Conservation (phyloP, 805 yeast genomes). For the Barnettozyma salicaria region DNA sequence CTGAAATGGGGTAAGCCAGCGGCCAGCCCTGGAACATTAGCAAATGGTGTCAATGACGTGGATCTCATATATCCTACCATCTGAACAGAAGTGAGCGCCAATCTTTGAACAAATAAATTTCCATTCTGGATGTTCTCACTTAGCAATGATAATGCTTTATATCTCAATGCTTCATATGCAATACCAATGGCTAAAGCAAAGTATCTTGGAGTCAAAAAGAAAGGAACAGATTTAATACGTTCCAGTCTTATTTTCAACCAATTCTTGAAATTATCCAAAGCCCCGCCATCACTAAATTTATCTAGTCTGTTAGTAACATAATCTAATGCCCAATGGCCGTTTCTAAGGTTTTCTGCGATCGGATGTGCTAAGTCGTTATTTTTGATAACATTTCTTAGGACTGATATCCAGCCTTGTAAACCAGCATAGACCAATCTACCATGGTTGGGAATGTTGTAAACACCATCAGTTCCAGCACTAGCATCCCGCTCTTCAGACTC, state of each 20-base stretch:
- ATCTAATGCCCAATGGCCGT: constrained; percentile 88
- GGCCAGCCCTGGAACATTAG: constrained; percentile 69
- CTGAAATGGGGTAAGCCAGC: constrained; percentile 97
- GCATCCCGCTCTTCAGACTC: constrained; percentile 86
- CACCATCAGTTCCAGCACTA: constrained; percentile 65
- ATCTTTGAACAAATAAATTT: constrained; percentile 69
- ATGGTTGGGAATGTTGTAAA: constrained; percentile 64
- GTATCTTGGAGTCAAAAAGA: constrained; percentile 78
- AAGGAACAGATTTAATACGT: constrained; percentile 62
- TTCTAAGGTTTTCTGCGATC: constrained; percentile 68
- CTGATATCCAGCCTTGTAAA: constrained; percentile 84
- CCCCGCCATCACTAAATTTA: constrained; percentile 42
- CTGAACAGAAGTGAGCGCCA: constrained; percentile 79
- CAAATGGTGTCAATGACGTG: constrained; percentile 67
- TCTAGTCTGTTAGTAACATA: constrained; percentile 57
- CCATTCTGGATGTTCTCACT: constrained; percentile 48
- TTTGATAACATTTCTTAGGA: constrained; percentile 53
- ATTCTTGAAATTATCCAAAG: constrained; percentile 47
- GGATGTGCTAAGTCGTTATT: constrained; percentile 81
- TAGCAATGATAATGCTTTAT: constrained; percentile 55
- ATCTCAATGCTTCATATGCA: constrained; percentile 77
- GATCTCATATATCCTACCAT: constrained; percentile 71
- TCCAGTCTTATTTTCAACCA: constrained; percentile 69
- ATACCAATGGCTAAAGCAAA: constrained; percentile 78
- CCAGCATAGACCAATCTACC: constrained; percentile 85